Percentiles rank a stretch among this genome's conserved stretches.
These are phyloP conservation scores for Lichtheimia hyalospora DNA, from an alignment of 371 early-diverging fungal genomes.

Conservation along the genomic window DNA sequence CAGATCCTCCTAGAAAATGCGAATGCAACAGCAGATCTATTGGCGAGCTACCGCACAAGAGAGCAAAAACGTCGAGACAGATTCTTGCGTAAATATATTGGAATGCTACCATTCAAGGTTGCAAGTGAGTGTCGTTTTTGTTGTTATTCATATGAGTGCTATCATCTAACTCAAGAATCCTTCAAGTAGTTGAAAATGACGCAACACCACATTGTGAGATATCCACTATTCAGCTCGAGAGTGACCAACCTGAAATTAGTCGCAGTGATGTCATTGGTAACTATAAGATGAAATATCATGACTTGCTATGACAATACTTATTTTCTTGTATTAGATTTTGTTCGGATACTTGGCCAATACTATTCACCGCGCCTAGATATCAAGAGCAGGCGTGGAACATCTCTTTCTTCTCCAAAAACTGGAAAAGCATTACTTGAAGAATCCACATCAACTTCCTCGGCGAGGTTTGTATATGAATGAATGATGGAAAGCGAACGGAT, in stretches of 20 bases:
- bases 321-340: not conserved
- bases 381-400: not conserved
- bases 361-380: not conserved
- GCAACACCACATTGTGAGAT: constrained; percentile 67
- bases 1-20: constrained; percentile 57
- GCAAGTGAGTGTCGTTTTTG: constrained; percentile 17
- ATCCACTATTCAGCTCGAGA: constrained; percentile 49
- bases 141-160: too few relatives aligned
- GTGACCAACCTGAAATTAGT: constrained; percentile 50
- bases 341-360: constrained; percentile 5
- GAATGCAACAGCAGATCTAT: constrained; percentile 60
- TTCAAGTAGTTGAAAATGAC: constrained; percentile 37
- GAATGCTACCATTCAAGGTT: constrained; percentile 62
- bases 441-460: too few relatives aligned
- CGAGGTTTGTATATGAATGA: not conserved
- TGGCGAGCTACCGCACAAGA: constrained; percentile 54
- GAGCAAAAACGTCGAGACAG: constrained; percentile 67
- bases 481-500: not conserved
- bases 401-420: not conserved
- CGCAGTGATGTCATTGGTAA: constrained; percentile 57
- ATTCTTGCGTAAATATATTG: constrained; percentile 58
- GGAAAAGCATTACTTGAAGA: not conserved
- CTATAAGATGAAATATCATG: not conserved
- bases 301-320: not conserved
- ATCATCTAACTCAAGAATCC: too few relatives aligned